Conservation (phyloP, 2,329 filamentous ascomycete species). For the Ascosphaera aggregata region DNA sequence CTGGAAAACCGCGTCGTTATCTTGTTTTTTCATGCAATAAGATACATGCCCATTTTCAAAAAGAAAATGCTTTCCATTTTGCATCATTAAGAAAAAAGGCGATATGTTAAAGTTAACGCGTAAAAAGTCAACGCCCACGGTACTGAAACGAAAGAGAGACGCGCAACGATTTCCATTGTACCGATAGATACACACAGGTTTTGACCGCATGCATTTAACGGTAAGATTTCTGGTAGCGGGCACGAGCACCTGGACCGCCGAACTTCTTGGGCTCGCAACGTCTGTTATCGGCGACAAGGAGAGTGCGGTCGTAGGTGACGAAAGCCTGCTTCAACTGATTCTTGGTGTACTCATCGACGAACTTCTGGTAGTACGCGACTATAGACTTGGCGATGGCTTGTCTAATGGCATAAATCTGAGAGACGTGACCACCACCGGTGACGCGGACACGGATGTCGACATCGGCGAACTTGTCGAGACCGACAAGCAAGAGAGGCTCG, state of each 20-base stretch:
- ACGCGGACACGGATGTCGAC: conserved; percentile 97
- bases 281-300: conserved; percentile 97
- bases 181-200: conserved; percentile 1
- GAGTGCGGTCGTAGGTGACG: conserved; percentile 85
- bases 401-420: conserved; percentile 93
- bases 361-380: conserved; percentile 99
- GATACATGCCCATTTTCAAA: too few relatives aligned
- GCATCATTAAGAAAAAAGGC: too few relatives aligned
- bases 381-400: conserved; percentile 97
- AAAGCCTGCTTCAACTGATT: conserved; percentile 97
- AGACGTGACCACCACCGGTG: conserved; percentile 90
- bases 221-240: conserved; percentile 98
- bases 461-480: conserved; percentile 87
- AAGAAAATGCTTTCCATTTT: too few relatives aligned
- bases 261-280: conserved; percentile 98
- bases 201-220: conserved; percentile 38
- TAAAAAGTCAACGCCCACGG: too few relatives aligned
- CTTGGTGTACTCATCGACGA: conserved; percentile 99
- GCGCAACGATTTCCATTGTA: too few relatives aligned
- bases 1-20: too few relatives aligned
- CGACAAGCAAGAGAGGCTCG: conserved; percentile 93
- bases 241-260: conserved; percentile 63
- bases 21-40: too few relatives aligned
- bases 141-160: too few relatives aligned
- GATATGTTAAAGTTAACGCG: too few relatives aligned